phyloP scores from a whole-genome alignment of 2,329 filamentous ascomycete genomes.

The Xylariomycetidae sp. region DNA sequence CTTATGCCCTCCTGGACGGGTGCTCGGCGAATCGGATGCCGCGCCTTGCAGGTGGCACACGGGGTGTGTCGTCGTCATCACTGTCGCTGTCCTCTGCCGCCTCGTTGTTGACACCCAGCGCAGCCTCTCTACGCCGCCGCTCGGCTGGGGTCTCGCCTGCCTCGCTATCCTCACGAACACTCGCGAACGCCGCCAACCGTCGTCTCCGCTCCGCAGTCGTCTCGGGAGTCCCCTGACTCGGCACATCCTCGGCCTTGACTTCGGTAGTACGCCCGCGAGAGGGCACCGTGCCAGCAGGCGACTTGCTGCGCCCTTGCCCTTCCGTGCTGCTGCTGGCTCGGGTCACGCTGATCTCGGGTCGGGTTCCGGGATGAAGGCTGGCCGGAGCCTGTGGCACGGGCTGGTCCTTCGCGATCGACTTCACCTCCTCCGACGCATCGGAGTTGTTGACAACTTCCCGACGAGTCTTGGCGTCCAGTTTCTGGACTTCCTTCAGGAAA shows the following conservation, averaged over 20 bases:
- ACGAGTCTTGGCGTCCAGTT: constrained; percentile 61
- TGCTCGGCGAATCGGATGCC: constrained; percentile 58
- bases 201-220: constrained; percentile 65
- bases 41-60: constrained; percentile 45
- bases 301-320: constrained; percentile 13
- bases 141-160: constrained; percentile 68
- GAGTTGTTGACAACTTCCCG: constrained; percentile 48
- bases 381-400: constrained; percentile 22
- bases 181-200: constrained; percentile 49
- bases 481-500: constrained; percentile 68
- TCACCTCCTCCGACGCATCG: constrained; percentile 40
- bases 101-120: constrained; percentile 52
- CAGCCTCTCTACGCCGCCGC: constrained; percentile 65
- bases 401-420: constrained; percentile 38
- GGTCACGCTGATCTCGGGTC: constrained; percentile 17
- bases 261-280: constrained; percentile 18
- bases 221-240: constrained; percentile 44
- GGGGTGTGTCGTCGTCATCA: constrained; percentile 52
- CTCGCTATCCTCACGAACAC: constrained; percentile 36
- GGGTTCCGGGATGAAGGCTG: constrained; percentile 9
- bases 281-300: constrained; percentile 8
- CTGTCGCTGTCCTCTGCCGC: constrained; percentile 41
- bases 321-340: constrained; percentile 23
- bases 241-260: constrained; percentile 12
- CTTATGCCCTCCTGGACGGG: constrained; percentile 21